A percentile compares a stretch with the other conserved stretches of the same genome.
These are phyloP conservation scores for Pestalotiopsis sp. DNA, from an alignment of 2,329 filamentous ascomycete genomes.

Conservation along the genomic window DNA sequence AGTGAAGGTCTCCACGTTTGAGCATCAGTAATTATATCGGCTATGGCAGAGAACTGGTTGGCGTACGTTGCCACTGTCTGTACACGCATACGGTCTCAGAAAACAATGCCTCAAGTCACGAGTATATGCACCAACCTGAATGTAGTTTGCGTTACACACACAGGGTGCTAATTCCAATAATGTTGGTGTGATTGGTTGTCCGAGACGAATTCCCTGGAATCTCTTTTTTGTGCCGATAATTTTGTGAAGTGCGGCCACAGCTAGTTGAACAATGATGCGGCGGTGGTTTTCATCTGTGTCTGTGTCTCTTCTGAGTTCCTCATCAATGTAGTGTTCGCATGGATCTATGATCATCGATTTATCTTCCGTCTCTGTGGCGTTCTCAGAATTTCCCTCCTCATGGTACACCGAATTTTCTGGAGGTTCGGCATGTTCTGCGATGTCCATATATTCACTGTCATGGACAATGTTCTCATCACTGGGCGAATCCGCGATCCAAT, in stretches of 20 bases:
- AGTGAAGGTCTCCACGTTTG: slow-evolving; percentile 2
- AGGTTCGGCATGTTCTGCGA: background rate
- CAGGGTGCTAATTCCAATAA: slow-evolving; percentile 33
- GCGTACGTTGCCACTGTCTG: slow-evolving; percentile 1
- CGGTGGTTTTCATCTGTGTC: slow-evolving; percentile 1
- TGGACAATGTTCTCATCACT: background rate
- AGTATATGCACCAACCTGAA: slow-evolving; percentile 23
- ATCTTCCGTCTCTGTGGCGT: background rate
- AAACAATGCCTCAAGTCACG: background rate
- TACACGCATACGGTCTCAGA: background rate
- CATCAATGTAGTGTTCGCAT: background rate
- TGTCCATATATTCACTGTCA: background rate
- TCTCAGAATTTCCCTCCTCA: background rate
- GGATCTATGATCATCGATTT: background rate
- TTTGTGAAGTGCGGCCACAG: slow-evolving; percentile 29
- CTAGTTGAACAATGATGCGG: slow-evolving; percentile 17
- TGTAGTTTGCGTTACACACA: slow-evolving; percentile 36
- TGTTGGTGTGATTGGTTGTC: slow-evolving; percentile 10
- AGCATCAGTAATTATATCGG: slow-evolving; percentile 3
- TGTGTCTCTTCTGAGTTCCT: background rate
- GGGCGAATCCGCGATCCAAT: background rate
- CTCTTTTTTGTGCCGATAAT: slow-evolving; percentile 29
- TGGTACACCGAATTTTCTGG: background rate
- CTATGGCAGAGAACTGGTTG: slow-evolving; percentile 7
- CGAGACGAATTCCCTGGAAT: slow-evolving; percentile 19